These are phyloP conservation scores for Arachis stenosperma DNA, from an alignment of 306 rosid genomes.

Conservation along the genomic window DNA sequence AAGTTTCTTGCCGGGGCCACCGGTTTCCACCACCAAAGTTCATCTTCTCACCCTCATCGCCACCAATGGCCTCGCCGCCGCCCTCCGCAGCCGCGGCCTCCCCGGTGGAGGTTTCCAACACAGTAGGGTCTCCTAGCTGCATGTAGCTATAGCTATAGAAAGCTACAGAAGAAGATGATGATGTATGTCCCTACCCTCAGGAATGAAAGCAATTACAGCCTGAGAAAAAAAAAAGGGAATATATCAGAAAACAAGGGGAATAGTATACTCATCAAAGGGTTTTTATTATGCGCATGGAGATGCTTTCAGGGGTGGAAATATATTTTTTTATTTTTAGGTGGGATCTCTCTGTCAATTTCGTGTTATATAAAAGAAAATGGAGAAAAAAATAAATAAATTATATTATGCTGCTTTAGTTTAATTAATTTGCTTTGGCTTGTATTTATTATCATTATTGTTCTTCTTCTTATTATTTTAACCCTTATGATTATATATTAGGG, in stretches of 20 bases:
- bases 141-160: slow-evolving; percentile 19
- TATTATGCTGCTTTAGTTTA: slow-evolving; percentile 36
- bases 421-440: slow-evolving; percentile 28
- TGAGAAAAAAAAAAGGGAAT: slow-evolving; percentile 40
- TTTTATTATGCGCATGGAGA: slow-evolving; percentile 58
- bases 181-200: background rate
- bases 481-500: slow-evolving; percentile 37
- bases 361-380: background rate
- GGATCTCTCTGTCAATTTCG: slow-evolving; percentile 65
- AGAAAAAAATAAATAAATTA: slow-evolving; percentile 14
- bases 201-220: slow-evolving; percentile 45
- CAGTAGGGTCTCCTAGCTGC: slow-evolving; percentile 40
- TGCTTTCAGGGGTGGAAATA: slow-evolving; percentile 45
- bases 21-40: slow-evolving; percentile 73
- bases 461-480: slow-evolving; percentile 21
- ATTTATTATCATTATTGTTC: slow-evolving; percentile 35
- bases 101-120: slow-evolving; percentile 38
- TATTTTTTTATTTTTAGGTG: slow-evolving; percentile 56
- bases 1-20: slow-evolving; percentile 94
- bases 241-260: slow-evolving; percentile 51
- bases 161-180: background rate
- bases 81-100: slow-evolving; percentile 18
- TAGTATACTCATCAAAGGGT: slow-evolving; percentile 51
- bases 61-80: slow-evolving; percentile 24
- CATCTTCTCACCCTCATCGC: slow-evolving; percentile 49